Percentiles rank a stretch among this genome's conserved stretches.
Evolutionary conservation across 2,329 filamentous ascomycete genomes (phyloP).

Genomic region (Alternaria viburni): DNA sequence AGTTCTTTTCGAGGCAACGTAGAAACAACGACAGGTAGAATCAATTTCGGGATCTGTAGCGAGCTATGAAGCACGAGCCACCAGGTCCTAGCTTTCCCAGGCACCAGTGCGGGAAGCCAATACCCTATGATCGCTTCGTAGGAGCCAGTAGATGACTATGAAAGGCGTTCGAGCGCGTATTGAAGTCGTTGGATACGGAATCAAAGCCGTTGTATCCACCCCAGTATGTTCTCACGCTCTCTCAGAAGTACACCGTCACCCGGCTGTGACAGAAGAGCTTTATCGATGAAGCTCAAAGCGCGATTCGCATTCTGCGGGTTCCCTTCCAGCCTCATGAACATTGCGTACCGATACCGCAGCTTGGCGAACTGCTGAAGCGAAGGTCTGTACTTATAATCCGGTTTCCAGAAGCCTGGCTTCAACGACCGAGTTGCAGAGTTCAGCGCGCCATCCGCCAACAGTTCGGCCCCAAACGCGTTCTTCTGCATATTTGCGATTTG

Average conservation of each 20-base stretch:
- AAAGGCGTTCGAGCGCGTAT: too few relatives aligned
- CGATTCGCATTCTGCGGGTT: background rate
- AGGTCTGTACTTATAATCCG: conserved; percentile 8
- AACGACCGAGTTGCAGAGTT: background rate
- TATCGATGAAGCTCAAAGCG: conserved; percentile 1
- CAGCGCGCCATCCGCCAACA: conserved; percentile 6
- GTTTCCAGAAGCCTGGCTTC: conserved; percentile 13
- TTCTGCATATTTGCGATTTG: conserved; percentile 7
- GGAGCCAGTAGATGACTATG: too few relatives aligned
- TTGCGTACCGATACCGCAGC: conserved; percentile 10
- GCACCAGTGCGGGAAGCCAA: background rate
- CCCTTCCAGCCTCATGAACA: conserved; percentile 9
- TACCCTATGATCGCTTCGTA: too few relatives aligned
- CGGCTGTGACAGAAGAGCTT: background rate
- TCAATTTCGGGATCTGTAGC: background rate
- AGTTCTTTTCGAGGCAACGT: too few relatives aligned
- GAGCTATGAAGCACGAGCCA: background rate
- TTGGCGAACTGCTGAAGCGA: conserved; percentile 13
- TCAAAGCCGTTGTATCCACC: conserved; percentile 1
- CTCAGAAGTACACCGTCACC: conserved; percentile 7
- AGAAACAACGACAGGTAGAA: background rate
- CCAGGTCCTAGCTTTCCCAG: background rate
- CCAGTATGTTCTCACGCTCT: conserved; percentile 12
- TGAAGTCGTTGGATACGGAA: background rate
- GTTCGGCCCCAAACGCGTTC: background rate